Base-by-base conservation (phyloP, 2,329 filamentous ascomycete species). In the Akanthomyces lecanii region DNA sequence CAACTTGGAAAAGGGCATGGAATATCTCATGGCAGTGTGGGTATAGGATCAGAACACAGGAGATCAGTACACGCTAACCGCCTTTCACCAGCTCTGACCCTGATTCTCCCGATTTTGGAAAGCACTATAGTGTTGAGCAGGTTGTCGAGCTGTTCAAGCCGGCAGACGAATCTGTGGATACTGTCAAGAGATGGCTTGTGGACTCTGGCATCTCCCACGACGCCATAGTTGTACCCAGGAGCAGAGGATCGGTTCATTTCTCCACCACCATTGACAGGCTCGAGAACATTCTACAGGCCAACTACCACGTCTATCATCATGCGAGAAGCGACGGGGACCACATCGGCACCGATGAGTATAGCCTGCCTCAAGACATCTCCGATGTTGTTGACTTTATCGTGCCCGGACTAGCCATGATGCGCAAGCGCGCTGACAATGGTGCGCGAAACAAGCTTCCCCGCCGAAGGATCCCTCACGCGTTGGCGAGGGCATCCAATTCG, bases 171-270 rank as follows among this genome's bases (percentile, higher is more conserved):
- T 73, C 81, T 3, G 77, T 85, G 3, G 73, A 79, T 23, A 73
- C 78, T 2, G 81, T 86, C 18, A 77, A 78, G 67, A 68, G 75
- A 10, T 87, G 84, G 84, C 76, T 87, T 11, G 70, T 75, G 21
- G 69, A 71, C 10, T 76, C 79, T 44, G 85, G 84, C 7, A 82
- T 87, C 61, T 67, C 75, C 33, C 68, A 71, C 3, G 72, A 75
- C 4, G 77, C 81, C 5, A 74, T 86, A 53, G 73, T 73, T 45
- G 77, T 82, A 51, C 82, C 83, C 0, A 74, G 75, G 38, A 79
- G 79, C n/a, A 76, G 79, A 51, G 79, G 79, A 60, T 85, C 83
- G 56, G 44, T 67, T 6, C 47, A 64, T 10, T 67, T 67, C 38
- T 53, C 65, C 11, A 50, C 65, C 10, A 65, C 63, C 12, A 56